Evolutionary conservation across 2,329 filamentous ascomycete species (phyloP).

Genomic region (Penicillium rolfsii): DNA sequence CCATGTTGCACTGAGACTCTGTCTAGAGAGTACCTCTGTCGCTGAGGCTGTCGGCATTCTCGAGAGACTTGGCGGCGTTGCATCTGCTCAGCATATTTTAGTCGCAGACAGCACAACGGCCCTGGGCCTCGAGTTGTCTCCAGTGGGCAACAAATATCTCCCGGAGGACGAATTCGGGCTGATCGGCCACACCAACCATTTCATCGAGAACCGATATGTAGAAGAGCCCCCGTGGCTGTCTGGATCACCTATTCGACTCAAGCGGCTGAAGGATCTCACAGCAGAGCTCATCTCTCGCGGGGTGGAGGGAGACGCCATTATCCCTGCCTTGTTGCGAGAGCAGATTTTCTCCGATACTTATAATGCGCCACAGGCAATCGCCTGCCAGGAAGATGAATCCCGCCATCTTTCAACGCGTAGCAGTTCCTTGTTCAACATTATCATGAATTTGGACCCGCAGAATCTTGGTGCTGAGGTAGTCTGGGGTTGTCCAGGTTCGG

Average conservation of each 20-base stretch:
- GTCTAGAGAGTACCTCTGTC: constrained; percentile 56
- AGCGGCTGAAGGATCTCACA: constrained; percentile 32
- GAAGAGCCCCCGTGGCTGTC: constrained; percentile 39
- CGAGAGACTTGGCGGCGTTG: constrained; percentile 54
- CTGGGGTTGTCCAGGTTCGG: constrained; percentile 36
- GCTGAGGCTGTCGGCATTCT: constrained; percentile 53
- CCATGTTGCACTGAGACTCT: constrained; percentile 62
- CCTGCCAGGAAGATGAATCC: constrained; percentile 35
- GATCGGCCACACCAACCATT: constrained; percentile 52
- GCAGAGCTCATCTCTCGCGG: constrained; percentile 27
- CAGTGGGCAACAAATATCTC: constrained; percentile 40
- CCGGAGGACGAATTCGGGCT: constrained; percentile 38
- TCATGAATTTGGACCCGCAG: constrained; percentile 37
- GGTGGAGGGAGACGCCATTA: constrained; percentile 29
- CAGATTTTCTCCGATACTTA: constrained; percentile 43
- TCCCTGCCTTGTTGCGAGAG: constrained; percentile 31
- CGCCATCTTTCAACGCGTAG: constrained; percentile 34
- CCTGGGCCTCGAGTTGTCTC: constrained; percentile 36
- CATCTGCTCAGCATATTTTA: constrained; percentile 59
- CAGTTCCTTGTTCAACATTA: constrained; percentile 44
- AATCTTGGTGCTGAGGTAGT: constrained; percentile 39
- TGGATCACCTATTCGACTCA: constrained; percentile 39
- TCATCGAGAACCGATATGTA: constrained; percentile 41
- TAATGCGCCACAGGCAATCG: constrained; percentile 43
- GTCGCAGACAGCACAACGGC: constrained; percentile 51